phyloP scores from a whole-genome alignment of 805 yeast genomes.

The Metschnikowia matae region DNA sequence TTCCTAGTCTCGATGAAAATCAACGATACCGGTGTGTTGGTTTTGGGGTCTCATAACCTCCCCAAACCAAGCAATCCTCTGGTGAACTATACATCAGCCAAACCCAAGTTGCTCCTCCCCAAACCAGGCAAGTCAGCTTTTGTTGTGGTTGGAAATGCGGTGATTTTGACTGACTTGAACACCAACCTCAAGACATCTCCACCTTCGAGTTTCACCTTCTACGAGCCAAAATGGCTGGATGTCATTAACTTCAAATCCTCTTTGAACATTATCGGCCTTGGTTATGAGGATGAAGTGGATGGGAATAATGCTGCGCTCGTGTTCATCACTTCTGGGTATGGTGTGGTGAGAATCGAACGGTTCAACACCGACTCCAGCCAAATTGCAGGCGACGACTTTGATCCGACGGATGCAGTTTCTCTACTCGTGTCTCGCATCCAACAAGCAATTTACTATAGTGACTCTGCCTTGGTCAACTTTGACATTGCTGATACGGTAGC shows the following conservation, averaged over 20 bases:
- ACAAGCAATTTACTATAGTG: constrained; percentile 72
- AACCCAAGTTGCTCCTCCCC: constrained; percentile 55
- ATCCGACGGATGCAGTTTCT: constrained; percentile 18
- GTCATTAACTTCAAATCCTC: constrained; percentile 52
- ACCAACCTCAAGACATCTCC: constrained; percentile 24
- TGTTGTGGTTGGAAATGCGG: constrained; percentile 53
- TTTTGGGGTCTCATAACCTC: constrained; percentile 63
- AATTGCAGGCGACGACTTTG: constrained; percentile 17
- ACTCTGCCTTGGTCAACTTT: constrained; percentile 43
- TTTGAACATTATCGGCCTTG: constrained; percentile 55
- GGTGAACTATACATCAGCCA: constrained; percentile 9
- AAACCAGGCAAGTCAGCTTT: constrained; percentile 57
- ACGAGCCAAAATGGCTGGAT: constrained; percentile 76
- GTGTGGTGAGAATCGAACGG: constrained; percentile 59
- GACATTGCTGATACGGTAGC: constrained; percentile 40
- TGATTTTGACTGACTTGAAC: constrained; percentile 63
- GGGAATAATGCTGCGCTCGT: constrained; percentile 43
- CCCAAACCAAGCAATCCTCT: constrained; percentile 34
- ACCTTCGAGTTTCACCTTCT: constrained; percentile 22
- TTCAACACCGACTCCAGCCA: constrained; percentile 20
- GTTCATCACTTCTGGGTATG: constrained; percentile 49
- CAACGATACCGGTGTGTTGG: constrained; percentile 46
- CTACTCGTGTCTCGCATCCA: constrained; percentile 71
- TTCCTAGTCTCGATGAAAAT: constrained; percentile 53
- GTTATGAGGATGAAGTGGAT: constrained; percentile 42